Percentiles rank a stretch among this genome's conserved stretches.
Conservation (phyloP, 306 rosid genomes). For the Psophocarpus tetragonolobus region DNA sequence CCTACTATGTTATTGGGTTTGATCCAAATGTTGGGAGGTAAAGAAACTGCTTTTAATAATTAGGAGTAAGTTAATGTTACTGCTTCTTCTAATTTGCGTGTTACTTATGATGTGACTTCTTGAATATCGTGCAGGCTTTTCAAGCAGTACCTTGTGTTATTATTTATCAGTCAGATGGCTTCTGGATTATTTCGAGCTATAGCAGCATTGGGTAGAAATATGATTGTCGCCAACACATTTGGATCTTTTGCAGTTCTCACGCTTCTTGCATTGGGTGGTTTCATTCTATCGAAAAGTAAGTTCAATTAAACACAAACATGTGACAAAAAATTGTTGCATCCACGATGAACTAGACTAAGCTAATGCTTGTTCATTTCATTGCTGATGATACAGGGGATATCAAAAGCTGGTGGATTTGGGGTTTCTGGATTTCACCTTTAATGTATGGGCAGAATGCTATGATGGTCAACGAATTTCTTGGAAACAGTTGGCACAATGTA, state of each 20-base stretch:
- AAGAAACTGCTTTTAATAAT: slow-evolving; percentile 8
- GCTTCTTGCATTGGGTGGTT: slow-evolving; percentile 50
- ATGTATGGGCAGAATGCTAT: slow-evolving; percentile 58
- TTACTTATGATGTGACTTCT: slow-evolving; percentile 3
- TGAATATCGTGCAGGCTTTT: slow-evolving; percentile 43
- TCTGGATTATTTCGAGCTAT: slow-evolving; percentile 49
- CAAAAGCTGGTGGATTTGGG: slow-evolving; percentile 65
- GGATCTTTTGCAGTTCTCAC: slow-evolving; percentile 48
- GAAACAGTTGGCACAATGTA: slow-evolving; percentile 47
- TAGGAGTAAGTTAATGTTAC: not conserved
- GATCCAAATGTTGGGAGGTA: slow-evolving; percentile 64
- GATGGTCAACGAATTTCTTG: slow-evolving; percentile 54
- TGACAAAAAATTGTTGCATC: not conserved
- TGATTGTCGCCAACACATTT: slow-evolving; percentile 52
- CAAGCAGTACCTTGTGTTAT: slow-evolving; percentile 46
- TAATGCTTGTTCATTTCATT: slow-evolving; percentile 21
- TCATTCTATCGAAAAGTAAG: slow-evolving; percentile 48
- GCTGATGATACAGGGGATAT: slow-evolving; percentile 41
- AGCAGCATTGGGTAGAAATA: slow-evolving; percentile 51
- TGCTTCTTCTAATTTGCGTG: not conserved
- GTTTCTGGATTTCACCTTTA: slow-evolving; percentile 61
- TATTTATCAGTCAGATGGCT: slow-evolving; percentile 49
- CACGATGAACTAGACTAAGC: not conserved
- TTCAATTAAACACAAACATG: not conserved
- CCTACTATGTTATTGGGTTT: slow-evolving; percentile 64